Base-by-base conservation (phyloP, 148 eudicot species). In the Nepenthes gracilis region DNA sequence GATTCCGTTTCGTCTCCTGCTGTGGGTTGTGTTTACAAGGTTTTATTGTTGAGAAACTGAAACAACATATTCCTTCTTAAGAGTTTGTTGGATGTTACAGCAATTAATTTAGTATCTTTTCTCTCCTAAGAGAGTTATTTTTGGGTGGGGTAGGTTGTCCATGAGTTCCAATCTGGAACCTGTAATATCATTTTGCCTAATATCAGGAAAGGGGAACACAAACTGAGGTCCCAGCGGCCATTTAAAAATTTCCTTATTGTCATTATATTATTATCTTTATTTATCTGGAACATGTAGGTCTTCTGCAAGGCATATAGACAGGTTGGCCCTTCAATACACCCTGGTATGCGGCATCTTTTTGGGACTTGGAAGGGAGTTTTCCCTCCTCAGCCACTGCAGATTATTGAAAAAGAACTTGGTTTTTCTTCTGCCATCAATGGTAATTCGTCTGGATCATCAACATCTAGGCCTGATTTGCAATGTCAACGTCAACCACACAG, bases 361-460 rank as follows among this genome's bases (percentile, higher is more conserved):
- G 90, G 92, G 70, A 94, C 99, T 2, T 94, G 99, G 99, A 94
- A 81, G 70, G 95, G 86, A 69, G 97, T 94, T 38, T 94, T 94
- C 67, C 99, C 99, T 64, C 77, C 78, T 67, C 97, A 89, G 70
- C 14, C 81, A 33, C 92, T 94, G 75, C 97, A 89, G 78, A 54
- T 74, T 65, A 94, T 94, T 61, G 99, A 89, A 73, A 83, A 78
- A 75, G 99, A 94, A 62, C 92, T 94, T 43, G 92, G 82, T 35
- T 84, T 94, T 45, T 34, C 75, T 3, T 43, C 87, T 52, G 78
- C 81, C 64, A 81, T 53, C 60, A 93, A 82, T 75, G 95, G 82
- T 36, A 63, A 94, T 61, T 76, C 96, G 35, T 74, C 95, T 63
- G 94, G 80, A 64, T 51, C 81, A 59, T 64, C 71, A 50, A 47